Evolutionary conservation across 257 asterid genomes (phyloP).

Genomic region (Linderniella brevidens): DNA sequence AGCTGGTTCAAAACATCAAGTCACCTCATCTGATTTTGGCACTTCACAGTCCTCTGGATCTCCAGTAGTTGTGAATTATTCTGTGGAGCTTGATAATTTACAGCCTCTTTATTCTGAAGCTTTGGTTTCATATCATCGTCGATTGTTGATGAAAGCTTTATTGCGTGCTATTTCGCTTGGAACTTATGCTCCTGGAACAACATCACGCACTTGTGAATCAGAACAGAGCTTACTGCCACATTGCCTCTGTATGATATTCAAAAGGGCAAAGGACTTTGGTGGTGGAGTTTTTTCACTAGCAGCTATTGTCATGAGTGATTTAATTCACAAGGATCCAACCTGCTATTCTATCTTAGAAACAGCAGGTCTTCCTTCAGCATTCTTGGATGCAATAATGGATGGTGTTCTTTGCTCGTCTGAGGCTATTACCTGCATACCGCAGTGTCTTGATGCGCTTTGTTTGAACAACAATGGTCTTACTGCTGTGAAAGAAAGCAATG

Average conservation of each 20-base stretch:
- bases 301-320: slow-evolving; percentile 98
- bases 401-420: slow-evolving; percentile 88
- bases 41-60: slow-evolving; percentile 33
- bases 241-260: slow-evolving; percentile 77
- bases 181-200: slow-evolving; percentile 91
- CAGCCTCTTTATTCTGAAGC: slow-evolving; percentile 87
- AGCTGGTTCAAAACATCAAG: slow-evolving; percentile 42
- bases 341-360: slow-evolving; percentile 82
- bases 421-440: slow-evolving; percentile 92
- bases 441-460: slow-evolving; percentile 92
- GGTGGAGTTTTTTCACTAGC: slow-evolving; percentile 96
- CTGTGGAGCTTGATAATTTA: slow-evolving; percentile 38
- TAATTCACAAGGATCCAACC: slow-evolving; percentile 95
- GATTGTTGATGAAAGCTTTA: slow-evolving; percentile 84
- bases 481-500: slow-evolving; percentile 79
- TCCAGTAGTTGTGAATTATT: slow-evolving; percentile 25
- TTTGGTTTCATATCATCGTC: slow-evolving; percentile 78
- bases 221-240: slow-evolving; percentile 89
- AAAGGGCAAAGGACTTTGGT: slow-evolving; percentile 91
- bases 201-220: slow-evolving; percentile 75
- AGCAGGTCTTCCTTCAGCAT: slow-evolving; percentile 90
- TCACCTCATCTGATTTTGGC: too few relatives aligned
- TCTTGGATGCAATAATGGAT: slow-evolving; percentile 87
- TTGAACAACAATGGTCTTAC: slow-evolving; percentile 92
- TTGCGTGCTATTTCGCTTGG: slow-evolving; percentile 92